Percentiles rank a stretch among this genome's conserved stretches.
These are phyloP conservation scores for Catharanthus roseus DNA, from an alignment of 257 asterid species.

Conservation along the genomic window DNA sequence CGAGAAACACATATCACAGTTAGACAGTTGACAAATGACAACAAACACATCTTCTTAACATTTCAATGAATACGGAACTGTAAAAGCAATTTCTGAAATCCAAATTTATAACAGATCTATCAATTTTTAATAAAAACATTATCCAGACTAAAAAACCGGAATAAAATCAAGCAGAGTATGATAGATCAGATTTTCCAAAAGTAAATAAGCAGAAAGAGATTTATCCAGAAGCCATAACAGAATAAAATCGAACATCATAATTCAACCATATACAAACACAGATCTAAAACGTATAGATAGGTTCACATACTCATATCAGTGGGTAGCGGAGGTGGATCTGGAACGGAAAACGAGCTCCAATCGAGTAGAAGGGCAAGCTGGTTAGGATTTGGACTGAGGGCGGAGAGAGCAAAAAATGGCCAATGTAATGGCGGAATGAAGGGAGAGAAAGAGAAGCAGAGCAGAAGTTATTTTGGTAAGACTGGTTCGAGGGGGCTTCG, in stretches of 20 bases:
- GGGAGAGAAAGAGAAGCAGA: not conserved
- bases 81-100: slow-evolving; percentile 1
- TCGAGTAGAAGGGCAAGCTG: slow-evolving; percentile 2
- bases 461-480: not conserved
- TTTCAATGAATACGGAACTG: not conserved
- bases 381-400: slow-evolving; percentile 12
- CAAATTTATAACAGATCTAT: slow-evolving; percentile 11
- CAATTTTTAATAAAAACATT: not conserved
- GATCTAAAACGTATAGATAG: not conserved
- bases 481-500: not conserved
- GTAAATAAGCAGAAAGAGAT: not conserved
- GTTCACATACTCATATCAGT: not conserved
- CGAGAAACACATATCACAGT: too few relatives aligned
- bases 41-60: not conserved
- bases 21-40: not conserved
- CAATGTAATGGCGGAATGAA: not conserved
- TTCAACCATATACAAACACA: not conserved
- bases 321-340: slow-evolving; percentile 21
- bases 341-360: not conserved
- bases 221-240: not conserved
- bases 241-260: not conserved
- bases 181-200: not conserved
- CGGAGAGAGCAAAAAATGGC: not conserved
- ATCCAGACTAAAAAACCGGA: not conserved
- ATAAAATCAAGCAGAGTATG: not conserved